phyloP scores from a whole-genome alignment of 768 basidiomycete genomes.

The Hygrophorus pudorinus region DNA sequence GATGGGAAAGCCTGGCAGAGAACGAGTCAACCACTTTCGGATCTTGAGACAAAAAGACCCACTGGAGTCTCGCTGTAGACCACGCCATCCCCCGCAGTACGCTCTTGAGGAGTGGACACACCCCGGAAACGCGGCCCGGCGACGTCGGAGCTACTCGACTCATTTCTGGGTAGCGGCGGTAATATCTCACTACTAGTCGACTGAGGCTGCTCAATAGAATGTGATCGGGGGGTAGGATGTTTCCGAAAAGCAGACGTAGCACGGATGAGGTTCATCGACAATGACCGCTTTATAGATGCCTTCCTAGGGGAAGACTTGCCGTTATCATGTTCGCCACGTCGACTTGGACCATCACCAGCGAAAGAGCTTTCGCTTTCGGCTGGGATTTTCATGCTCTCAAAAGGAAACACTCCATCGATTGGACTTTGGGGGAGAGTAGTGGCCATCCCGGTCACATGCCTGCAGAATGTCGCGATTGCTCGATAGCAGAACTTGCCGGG shows the following conservation, averaged over 20 bases:
- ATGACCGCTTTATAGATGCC: not conserved
- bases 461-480: conserved; percentile 62
- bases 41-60: conserved; percentile 8
- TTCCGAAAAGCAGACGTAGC: conserved; percentile 6
- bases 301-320: not conserved
- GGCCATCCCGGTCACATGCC: conserved; percentile 53
- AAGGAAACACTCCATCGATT: conserved; percentile 5
- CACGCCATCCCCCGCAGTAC: conserved; percentile 49
- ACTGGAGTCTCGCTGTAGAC: conserved; percentile 48
- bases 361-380: too few relatives aligned
- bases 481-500: conserved; percentile 77
- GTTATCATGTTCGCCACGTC: too few relatives aligned
- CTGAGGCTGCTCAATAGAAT: too few relatives aligned
- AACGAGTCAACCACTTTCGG: conserved; percentile 1
- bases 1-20: conserved; percentile 20
- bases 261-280: conserved; percentile 9
- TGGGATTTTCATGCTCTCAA: conserved; percentile 8
- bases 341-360: too few relatives aligned
- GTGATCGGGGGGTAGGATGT: not conserved
- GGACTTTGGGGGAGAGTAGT: conserved; percentile 13
- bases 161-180: too few relatives aligned
- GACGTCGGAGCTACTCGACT: too few relatives aligned
- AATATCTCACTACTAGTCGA: too few relatives aligned
- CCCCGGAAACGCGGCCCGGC: too few relatives aligned
- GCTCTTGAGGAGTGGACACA: conserved; percentile 12